Evolutionary conservation across 176 grass and related monocot genomes (phyloP).

Genomic region (Oryza brachyantha): DNA sequence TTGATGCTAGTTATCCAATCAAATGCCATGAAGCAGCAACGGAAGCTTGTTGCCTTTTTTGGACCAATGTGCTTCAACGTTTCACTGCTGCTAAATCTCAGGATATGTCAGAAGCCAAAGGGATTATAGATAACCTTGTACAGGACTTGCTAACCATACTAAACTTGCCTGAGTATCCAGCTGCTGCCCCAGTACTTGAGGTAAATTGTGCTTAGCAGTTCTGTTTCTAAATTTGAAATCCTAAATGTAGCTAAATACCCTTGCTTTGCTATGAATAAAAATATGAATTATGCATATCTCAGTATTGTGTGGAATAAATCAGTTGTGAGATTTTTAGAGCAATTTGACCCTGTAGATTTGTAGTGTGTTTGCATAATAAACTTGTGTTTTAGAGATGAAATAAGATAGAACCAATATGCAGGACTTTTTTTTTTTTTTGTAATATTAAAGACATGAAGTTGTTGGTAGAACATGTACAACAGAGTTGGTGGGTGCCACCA

Average conservation of each 20-base stretch:
- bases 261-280: no score
- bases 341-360: no score
- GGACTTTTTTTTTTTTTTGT: no score
- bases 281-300: no score
- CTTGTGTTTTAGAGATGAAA: no score
- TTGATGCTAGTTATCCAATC: constrained; percentile 67
- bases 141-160: constrained; percentile 81
- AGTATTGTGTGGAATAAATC: no score
- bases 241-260: constrained; percentile 34
- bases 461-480: no score
- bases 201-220: constrained; percentile 45
- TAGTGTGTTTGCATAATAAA: no score
- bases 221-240: constrained; percentile 27
- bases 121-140: constrained; percentile 93
- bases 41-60: constrained; percentile 74
- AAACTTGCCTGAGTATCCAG: constrained; percentile 95
- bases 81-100: constrained; percentile 83
- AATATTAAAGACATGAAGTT: no score
- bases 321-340: no score
- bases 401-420: no score
- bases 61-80: constrained; percentile 88
- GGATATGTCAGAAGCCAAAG: constrained; percentile 81
- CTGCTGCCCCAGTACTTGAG: constrained; percentile 94
- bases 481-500: no score
- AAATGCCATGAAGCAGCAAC: constrained; percentile 83